Evolutionary conservation across 2,329 filamentous ascomycete genomes (phyloP).

Genomic region (Talaromyces amestolkiae): DNA sequence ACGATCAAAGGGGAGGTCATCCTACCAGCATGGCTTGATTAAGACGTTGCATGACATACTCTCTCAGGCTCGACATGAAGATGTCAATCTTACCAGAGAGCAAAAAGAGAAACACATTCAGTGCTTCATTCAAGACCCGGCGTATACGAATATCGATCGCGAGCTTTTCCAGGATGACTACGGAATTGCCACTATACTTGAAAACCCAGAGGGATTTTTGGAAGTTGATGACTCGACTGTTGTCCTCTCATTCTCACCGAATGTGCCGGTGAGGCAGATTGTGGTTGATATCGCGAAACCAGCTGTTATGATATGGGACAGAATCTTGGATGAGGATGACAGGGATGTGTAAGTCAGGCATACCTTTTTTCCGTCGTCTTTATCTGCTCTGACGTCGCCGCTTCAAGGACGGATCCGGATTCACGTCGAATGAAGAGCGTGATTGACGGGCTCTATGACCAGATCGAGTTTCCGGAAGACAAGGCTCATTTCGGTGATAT

Average conservation of each 20-base stretch:
- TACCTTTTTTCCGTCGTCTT: not conserved
- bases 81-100: not conserved
- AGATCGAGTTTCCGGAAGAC: not conserved
- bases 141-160: not conserved
- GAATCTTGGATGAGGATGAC: not conserved
- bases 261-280: not conserved
- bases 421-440: not conserved
- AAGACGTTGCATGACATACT: not conserved
- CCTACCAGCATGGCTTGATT: not conserved
- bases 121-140: not conserved
- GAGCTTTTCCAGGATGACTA: not conserved
- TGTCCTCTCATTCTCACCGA: not conserved
- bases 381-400: not conserved
- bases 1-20: not conserved
- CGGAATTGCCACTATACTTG: not conserved
- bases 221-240: not conserved
- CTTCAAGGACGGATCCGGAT: not conserved
- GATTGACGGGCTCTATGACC: not conserved
- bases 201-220: not conserved
- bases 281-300: conserved; percentile 1
- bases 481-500: conserved; percentile 2
- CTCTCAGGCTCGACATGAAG: not conserved
- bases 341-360: not conserved
- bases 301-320: not conserved
- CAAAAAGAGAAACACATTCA: not conserved